Evolutionary conservation across 345 rosid genomes (phyloP).

Genomic region (Kernera saxatilis): DNA sequence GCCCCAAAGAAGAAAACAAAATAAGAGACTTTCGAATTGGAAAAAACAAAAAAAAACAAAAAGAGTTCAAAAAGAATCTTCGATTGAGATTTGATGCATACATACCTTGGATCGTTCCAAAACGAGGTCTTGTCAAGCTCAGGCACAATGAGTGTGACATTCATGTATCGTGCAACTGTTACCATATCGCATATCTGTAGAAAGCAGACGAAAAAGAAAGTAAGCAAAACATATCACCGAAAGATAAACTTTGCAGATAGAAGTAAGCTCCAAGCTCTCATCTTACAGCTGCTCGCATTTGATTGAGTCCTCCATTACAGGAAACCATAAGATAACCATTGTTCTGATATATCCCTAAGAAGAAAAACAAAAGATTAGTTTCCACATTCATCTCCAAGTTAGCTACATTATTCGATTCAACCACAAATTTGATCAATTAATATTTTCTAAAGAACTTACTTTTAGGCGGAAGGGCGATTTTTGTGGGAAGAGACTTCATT

Average conservation of each 20-base stretch:
- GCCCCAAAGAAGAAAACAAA: conserved; percentile 16
- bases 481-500: conserved; percentile 43
- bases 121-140: conserved; percentile 93
- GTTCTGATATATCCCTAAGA: conserved; percentile 68
- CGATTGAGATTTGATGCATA: not conserved
- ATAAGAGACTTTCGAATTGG: not conserved
- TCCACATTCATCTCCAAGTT: conserved; percentile 2
- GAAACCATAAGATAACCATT: conserved; percentile 95
- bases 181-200: conserved; percentile 98
- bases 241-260: not conserved
- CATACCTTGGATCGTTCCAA: conserved; percentile 94
- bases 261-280: not conserved
- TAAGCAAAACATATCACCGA: not conserved
- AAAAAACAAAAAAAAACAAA: not conserved
- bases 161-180: conserved; percentile 73
- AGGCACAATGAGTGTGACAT: conserved; percentile 91
- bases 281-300: conserved; percentile 98
- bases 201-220: conserved; percentile 13
- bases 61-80: conserved; percentile 3
- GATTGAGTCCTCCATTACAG: conserved; percentile 98
- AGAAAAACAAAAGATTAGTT: not conserved
- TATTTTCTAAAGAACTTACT: conserved; percentile 39
- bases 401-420: not conserved
- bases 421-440: not conserved
- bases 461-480: conserved; percentile 67